Conservation (phyloP, 345 rosid species). For the Eucalyptus cloeziana region DNA sequence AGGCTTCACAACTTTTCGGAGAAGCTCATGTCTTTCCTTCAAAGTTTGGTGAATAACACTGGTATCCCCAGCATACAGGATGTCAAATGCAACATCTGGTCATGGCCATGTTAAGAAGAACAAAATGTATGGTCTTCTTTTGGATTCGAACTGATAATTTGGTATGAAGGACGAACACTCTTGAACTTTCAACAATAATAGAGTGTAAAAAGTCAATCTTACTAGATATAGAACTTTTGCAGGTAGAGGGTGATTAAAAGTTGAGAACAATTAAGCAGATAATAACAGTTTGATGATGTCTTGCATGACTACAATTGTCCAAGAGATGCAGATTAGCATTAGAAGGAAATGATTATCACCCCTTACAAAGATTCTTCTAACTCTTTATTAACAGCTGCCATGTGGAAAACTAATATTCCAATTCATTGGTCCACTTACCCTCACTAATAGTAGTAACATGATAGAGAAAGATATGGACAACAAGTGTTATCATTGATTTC, state of each 20-base stretch:
- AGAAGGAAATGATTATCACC: background rate
- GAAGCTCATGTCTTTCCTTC: slow-evolving; percentile 84
- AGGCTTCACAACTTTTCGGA: slow-evolving; percentile 63
- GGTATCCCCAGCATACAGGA: slow-evolving; percentile 90
- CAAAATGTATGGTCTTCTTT: background rate
- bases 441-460: background rate
- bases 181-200: background rate
- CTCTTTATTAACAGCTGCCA: background rate
- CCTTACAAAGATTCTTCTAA: background rate
- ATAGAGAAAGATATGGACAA: background rate
- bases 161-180: background rate
- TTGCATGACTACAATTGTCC: background rate
- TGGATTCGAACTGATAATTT: background rate
- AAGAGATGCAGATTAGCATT: background rate
- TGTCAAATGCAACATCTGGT: slow-evolving; percentile 88
- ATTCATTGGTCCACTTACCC: background rate
- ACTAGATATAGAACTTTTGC: background rate
- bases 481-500: background rate
- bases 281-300: background rate
- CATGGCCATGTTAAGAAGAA: slow-evolving; percentile 32
- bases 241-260: background rate
- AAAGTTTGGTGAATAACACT: slow-evolving; percentile 92
- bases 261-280: background rate
- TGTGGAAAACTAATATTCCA: background rate
- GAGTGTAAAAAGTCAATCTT: background rate